A percentile compares a stretch with the other conserved stretches of the same genome.
Conservation (phyloP, 768 basidiomycete species). For the Solioccasus polychromus region DNA sequence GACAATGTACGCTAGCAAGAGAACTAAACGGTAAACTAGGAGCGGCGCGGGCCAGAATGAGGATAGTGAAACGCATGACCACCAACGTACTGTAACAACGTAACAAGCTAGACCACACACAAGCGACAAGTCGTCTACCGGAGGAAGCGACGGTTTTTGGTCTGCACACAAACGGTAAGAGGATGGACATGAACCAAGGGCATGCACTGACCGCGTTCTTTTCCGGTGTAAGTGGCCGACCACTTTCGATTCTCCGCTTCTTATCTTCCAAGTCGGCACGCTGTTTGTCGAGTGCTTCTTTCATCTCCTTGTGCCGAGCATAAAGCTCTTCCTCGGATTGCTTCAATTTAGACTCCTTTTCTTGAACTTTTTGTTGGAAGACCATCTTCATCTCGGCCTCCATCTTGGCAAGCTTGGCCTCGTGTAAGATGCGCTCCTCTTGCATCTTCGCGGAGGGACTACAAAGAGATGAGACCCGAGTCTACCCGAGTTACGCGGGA, state of each 20-base stretch:
- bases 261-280: slow-evolving; percentile 94
- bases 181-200: slow-evolving; percentile 1
- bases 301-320: slow-evolving; percentile 99
- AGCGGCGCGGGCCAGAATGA: slow-evolving; percentile 32
- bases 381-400: slow-evolving; percentile 99
- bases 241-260: slow-evolving; percentile 93
- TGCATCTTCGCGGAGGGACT: slow-evolving; percentile 96
- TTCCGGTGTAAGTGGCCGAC: slow-evolving; percentile 93
- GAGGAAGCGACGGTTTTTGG: slow-evolving; percentile 38
- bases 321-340: slow-evolving; percentile 99
- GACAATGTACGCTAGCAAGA: slow-evolving; percentile 44
- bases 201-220: slow-evolving; percentile 69
- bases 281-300: slow-evolving; percentile 97
- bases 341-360: slow-evolving; percentile 98
- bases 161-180: slow-evolving; percentile 20
- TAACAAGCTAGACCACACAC: slow-evolving; percentile 19
- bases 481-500: background rate
- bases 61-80: slow-evolving; percentile 23
- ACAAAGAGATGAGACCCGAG: slow-evolving; percentile 16
- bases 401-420: slow-evolving; percentile 98
- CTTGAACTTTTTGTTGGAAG: slow-evolving; percentile 99
- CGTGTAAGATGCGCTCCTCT: slow-evolving; percentile 94
- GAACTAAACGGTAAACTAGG: slow-evolving; percentile 37
- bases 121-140: slow-evolving; percentile 23
- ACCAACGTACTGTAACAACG: slow-evolving; percentile 31